Percentiles rank a stretch among this genome's conserved stretches.
Conservation (phyloP, 345 rosid genomes). For the Citrus cavaleriei region DNA sequence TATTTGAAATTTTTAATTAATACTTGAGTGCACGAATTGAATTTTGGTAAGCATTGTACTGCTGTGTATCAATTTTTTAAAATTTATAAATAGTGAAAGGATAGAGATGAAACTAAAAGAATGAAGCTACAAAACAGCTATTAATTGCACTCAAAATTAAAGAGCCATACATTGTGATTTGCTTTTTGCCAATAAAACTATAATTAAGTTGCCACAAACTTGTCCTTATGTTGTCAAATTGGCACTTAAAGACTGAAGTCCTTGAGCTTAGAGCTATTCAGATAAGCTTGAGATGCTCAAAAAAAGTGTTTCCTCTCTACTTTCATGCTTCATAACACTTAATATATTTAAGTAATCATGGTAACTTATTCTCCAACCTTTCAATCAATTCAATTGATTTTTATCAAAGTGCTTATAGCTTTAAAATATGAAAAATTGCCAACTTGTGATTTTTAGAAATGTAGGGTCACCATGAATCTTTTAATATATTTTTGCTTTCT, state of each 20-base stretch:
- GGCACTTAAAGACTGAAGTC: background rate
- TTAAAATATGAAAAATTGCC: conserved; percentile 2
- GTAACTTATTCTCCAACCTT: background rate
- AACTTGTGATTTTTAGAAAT: conserved; percentile 17
- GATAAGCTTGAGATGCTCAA: conserved; percentile 15
- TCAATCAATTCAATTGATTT: conserved; percentile 1
- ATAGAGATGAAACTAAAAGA: background rate
- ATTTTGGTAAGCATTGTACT: background rate
- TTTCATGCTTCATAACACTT: conserved; percentile 11
- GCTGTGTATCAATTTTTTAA: background rate
- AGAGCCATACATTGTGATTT: background rate
- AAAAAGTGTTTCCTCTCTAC: background rate
- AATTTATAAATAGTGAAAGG: background rate
- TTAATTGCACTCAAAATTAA: background rate
- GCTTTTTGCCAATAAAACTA: background rate
- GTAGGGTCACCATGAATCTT: background rate
- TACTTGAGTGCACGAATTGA: background rate
- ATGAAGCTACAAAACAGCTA: background rate
- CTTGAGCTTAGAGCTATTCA: background rate
- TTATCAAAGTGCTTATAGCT: conserved; percentile 1
- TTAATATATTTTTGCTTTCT: background rate
- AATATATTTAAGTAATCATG: background rate
- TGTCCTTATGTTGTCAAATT: background rate
- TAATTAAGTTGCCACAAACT: background rate
- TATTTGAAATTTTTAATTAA: background rate